phyloP scores from a whole-genome alignment of 305 asterid genomes.

The Fraxinus angustifolia region DNA sequence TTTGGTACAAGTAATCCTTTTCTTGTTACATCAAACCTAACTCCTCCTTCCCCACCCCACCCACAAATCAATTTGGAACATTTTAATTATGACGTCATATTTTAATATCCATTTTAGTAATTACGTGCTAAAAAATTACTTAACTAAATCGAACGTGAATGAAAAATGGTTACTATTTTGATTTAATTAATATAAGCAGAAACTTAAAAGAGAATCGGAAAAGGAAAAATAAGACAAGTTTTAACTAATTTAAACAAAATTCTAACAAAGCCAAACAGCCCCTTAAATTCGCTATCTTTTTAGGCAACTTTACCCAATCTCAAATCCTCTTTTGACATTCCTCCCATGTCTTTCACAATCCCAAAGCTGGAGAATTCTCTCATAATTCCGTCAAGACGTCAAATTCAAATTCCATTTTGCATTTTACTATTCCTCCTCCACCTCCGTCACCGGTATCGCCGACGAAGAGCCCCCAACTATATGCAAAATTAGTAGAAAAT shows the following conservation, averaged over 20 bases:
- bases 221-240: not conserved
- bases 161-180: not conserved
- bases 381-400: conserved; percentile 24
- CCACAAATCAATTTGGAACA: not conserved
- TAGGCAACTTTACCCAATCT: conserved; percentile 4
- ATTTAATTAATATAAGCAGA: not conserved
- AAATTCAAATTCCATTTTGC: conserved; percentile 17
- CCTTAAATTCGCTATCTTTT: conserved; percentile 18
- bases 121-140: not conserved
- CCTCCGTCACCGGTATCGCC: conserved; percentile 18
- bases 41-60: not conserved
- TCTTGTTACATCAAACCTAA: not conserved
- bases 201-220: not conserved
- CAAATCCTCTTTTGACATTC: conserved; percentile 22
- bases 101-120: not conserved
- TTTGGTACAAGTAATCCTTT: not conserved
- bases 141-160: not conserved
- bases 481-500: conserved; percentile 9
- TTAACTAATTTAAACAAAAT: not conserved
- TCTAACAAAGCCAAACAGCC: conserved; percentile 37
- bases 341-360: conserved; percentile 6
- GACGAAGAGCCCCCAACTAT: conserved; percentile 14
- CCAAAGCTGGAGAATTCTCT: conserved; percentile 29
- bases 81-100: not conserved
- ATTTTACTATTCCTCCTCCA: conserved; percentile 19